These are phyloP conservation scores for Aspergillus brunneoviolaceus DNA, from an alignment of 2,329 filamentous ascomycete genomes.

Conservation along the genomic window DNA sequence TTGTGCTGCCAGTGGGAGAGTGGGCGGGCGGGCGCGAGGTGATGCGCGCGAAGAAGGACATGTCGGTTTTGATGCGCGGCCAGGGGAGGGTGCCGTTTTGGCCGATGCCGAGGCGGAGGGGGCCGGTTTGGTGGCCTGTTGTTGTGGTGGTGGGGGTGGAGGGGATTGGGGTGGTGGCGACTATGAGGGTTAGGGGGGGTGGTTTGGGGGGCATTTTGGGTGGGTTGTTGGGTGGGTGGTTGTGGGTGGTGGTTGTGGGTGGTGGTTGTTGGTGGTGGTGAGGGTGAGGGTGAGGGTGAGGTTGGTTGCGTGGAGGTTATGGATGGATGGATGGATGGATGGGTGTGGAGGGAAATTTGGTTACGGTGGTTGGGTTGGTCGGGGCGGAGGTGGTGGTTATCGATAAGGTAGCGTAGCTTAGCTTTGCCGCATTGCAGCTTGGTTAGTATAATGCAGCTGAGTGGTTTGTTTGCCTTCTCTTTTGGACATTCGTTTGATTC, in stretches of 20 bases:
- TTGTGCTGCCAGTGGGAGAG: constrained; percentile 36
- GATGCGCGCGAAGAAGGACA: constrained; percentile 91
- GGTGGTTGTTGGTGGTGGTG: neutral
- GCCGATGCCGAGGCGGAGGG: constrained; percentile 76
- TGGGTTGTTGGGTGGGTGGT: constrained; percentile 5
- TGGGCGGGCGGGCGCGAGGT: constrained; percentile 61
- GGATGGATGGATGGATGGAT: neutral
- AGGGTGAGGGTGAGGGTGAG: neutral
- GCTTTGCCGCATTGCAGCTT: neutral
- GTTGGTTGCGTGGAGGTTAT: neutral
- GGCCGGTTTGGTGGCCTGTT: constrained; percentile 38
- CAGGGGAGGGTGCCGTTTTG: constrained; percentile 76
- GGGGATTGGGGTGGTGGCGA: constrained; percentile 71
- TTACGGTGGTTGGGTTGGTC: neutral
- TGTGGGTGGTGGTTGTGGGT: neutral
- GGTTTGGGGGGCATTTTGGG: constrained; percentile 10
- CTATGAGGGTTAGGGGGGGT: constrained; percentile 77
- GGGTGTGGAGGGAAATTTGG: neutral
- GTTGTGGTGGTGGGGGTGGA: constrained; percentile 45
- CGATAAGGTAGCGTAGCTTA: neutral
- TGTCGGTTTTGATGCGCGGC: constrained; percentile 84
- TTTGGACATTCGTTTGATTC: too few species aligned
- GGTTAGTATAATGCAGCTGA: too few species aligned
- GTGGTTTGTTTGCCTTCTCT: too few species aligned
- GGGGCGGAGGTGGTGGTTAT: neutral